Conservation (phyloP, 1,284 basidiomycete genomes). For the Apiotrichum gamsii region DNA sequence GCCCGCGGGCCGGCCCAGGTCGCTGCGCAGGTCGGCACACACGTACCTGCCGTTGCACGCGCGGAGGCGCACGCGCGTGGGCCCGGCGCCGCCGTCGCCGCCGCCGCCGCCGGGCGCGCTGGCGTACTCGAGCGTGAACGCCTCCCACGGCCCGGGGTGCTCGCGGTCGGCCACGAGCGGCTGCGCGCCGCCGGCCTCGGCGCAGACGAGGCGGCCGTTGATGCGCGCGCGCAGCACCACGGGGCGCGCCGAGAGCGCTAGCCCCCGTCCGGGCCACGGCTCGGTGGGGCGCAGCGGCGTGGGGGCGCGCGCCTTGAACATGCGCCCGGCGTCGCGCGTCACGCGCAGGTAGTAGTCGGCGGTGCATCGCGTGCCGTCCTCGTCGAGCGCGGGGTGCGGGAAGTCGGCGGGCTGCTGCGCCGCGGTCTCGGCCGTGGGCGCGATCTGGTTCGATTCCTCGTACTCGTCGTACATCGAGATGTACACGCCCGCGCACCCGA, state of each 20-base stretch:
- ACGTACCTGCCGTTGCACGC: conserved; percentile 8
- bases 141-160: conserved; percentile 6
- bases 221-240: conserved; percentile 5
- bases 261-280: conserved; percentile 13
- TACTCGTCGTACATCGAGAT: conserved; percentile 22
- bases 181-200: conserved; percentile 7
- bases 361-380: conserved; percentile 16
- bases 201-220: conserved; percentile 10
- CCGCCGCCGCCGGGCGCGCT: neutral
- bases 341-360: conserved; percentile 21
- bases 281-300: conserved; percentile 8
- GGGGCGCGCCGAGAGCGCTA: neutral
- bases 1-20: neutral
- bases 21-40: conserved; percentile 2
- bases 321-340: conserved; percentile 9
- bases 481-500: conserved; percentile 6
- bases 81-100: too few relatives aligned
- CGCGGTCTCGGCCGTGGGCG: conserved; percentile 16
- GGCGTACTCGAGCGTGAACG: conserved; percentile 1
- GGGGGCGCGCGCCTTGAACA: conserved; percentile 11
- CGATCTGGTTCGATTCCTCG: conserved; percentile 20
- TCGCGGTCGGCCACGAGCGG: conserved; percentile 5
- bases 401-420: conserved; percentile 13
- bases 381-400: conserved; percentile 13
- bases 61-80: conserved; percentile 2